Base-by-base conservation (phyloP, 2,329 filamentous ascomycete species). In the Talaromyces marneffei region DNA sequence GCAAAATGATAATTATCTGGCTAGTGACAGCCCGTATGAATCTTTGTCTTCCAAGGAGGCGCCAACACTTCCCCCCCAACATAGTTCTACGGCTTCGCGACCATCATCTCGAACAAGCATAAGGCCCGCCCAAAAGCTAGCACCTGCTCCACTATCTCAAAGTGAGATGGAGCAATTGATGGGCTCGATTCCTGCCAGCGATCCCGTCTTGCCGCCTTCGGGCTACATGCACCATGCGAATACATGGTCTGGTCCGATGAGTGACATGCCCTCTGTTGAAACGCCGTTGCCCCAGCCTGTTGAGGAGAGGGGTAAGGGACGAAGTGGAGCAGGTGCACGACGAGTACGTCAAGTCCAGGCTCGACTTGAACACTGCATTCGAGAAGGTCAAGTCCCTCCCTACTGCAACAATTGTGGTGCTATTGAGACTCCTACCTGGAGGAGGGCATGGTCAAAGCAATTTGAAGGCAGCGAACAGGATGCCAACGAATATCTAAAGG, bases 351-450 rank as follows among this genome's bases (percentile, higher is more conserved):
- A 82, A 60, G 85, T 87, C 54, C 79, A 83, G 65, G 79, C 82
- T 25, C 80, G 80, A 55, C 72, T 87, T 23, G 78, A 84, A 44
- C 73, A 77, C 60, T 81, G 83, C 23, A 87, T 97, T 59, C 82
- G 82, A n/a, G 85, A 86, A 59, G 94, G 94, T 4, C 85, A 92
- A 66, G 88, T 92, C 80, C 94, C 94, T 0, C 88, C 89, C 0
- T 97, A 88, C 70, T 99, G 94, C 73, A 85, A 85, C 65, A 96
- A 97, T 69, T 99, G 94, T 69, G 94, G 94, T 5, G 90, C 92
- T 6, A 96, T 99, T 61, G 90, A 97, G 69, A 99, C 94, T 0
- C 91, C 93, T 0, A 97, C 93, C 0, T 99, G 94, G 94, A 87
- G 94, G 63, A 94, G 93, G 70, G 91, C 94, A 12, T 97, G 89